These are phyloP conservation scores for Diplodia sapinea DNA, from an alignment of 2,329 filamentous ascomycete species.

Conservation along the genomic window DNA sequence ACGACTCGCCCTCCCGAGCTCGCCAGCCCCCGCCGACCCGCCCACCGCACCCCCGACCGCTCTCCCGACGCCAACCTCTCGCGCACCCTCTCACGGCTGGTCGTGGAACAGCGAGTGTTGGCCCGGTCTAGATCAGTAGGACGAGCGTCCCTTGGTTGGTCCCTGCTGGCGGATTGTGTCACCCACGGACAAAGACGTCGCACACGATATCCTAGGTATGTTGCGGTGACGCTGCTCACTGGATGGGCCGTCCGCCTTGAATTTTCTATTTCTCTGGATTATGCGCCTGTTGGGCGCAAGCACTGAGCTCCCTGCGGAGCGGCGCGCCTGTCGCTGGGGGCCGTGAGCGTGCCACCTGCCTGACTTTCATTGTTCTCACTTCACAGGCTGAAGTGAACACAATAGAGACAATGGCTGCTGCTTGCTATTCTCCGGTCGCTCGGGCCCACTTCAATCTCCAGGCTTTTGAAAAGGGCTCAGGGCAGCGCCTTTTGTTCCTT, in stretches of 20 bases:
- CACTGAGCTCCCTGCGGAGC: slow-evolving; percentile 26
- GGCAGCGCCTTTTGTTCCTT: slow-evolving; percentile 8
- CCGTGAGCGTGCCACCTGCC: slow-evolving; percentile 8
- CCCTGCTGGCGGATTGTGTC: slow-evolving; percentile 30
- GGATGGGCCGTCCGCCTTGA: slow-evolving; percentile 28
- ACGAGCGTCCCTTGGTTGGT: slow-evolving; percentile 18
- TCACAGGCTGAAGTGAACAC: slow-evolving; percentile 21
- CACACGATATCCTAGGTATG: slow-evolving; percentile 32
- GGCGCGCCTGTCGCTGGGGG: slow-evolving; percentile 7
- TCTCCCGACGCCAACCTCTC: slow-evolving; percentile 8
- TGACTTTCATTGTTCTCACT: slow-evolving; percentile 28
- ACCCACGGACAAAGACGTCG: slow-evolving; percentile 30
- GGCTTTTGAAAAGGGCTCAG: slow-evolving; percentile 9
- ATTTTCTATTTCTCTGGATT: slow-evolving; percentile 29
- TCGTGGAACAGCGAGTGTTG: slow-evolving; percentile 27
- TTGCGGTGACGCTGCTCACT: slow-evolving; percentile 30
- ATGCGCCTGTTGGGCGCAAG: slow-evolving; percentile 27
- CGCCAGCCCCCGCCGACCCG: neutral
- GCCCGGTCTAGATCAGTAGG: slow-evolving; percentile 23
- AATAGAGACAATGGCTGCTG: slow-evolving; percentile 31
- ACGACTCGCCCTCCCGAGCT: neutral
- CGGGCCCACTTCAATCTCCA: slow-evolving; percentile 26
- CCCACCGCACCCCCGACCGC: neutral
- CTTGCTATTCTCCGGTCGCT: slow-evolving; percentile 24
- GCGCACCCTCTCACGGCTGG: slow-evolving; percentile 20